These are phyloP conservation scores for Achaetomium macrosporum DNA, from an alignment of 2,329 filamentous ascomycete species.

Conservation along the genomic window DNA sequence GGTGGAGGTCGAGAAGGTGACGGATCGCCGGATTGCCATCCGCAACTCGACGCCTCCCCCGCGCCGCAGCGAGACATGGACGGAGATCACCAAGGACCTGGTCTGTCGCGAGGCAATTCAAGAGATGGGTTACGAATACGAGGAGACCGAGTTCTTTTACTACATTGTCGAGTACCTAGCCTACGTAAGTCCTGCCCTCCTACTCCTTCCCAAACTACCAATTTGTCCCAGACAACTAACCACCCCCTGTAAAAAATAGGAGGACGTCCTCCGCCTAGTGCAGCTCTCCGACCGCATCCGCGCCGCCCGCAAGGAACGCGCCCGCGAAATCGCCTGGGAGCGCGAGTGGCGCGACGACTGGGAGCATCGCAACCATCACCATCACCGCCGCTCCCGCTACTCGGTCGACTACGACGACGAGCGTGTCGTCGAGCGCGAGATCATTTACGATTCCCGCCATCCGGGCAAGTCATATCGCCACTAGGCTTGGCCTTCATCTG, in stretches of 20 bases:
- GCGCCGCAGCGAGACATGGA: conserved; percentile 72
- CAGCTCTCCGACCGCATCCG: conserved; percentile 79
- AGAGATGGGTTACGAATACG: conserved; percentile 75
- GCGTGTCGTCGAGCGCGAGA: conserved; percentile 60
- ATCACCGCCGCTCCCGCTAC: conserved; percentile 28
- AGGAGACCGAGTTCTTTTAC: conserved; percentile 84
- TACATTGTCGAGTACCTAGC: conserved; percentile 88
- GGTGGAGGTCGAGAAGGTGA: conserved; percentile 45
- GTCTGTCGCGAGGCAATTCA: conserved; percentile 84
- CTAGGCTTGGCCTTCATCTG: not conserved
- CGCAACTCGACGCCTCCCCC: conserved; percentile 34
- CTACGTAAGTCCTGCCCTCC: conserved; percentile 59
- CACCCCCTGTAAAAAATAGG: conserved; percentile 42
- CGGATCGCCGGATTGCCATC: conserved; percentile 43
- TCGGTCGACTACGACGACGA: conserved; percentile 51
- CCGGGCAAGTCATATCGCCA: conserved; percentile 23
- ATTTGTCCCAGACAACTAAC: conserved; percentile 29
- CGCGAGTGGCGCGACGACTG: conserved; percentile 49
- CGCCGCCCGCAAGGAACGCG: conserved; percentile 48
- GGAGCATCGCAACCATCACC: conserved; percentile 30
- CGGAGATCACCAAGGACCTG: conserved; percentile 91
- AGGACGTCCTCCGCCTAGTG: conserved; percentile 80
- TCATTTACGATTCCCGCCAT: conserved; percentile 50
- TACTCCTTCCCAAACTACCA: not conserved
- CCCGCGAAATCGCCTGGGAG: conserved; percentile 54